A percentile compares a stretch with the other conserved stretches of the same genome.
Conservation (phyloP, 1,139 yeast genomes). For the Protomyces lactucae-debilis region DNA sequence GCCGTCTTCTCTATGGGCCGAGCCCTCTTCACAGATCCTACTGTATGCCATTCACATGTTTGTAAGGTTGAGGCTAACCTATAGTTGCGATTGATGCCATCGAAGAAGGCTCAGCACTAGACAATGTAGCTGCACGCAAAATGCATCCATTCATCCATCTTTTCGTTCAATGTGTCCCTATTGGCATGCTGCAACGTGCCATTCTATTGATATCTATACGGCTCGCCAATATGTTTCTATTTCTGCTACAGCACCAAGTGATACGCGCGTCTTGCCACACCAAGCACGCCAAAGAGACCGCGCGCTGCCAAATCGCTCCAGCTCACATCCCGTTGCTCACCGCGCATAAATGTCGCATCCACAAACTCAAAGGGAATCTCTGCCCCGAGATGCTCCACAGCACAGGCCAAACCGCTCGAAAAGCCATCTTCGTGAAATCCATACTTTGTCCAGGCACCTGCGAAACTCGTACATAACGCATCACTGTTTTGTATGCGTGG, state of each 20-base stretch:
- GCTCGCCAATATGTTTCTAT: background rate
- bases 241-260: background rate
- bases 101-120: slow-evolving; percentile 12
- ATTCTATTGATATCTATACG: too few relatives aligned
- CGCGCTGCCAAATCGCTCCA: slow-evolving; percentile 6
- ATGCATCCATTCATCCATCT: background rate
- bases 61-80: background rate
- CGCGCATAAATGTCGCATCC: slow-evolving; percentile 27
- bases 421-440: slow-evolving; percentile 27
- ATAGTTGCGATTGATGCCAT: slow-evolving; percentile 23
- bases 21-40: slow-evolving; percentile 20
- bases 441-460: slow-evolving; percentile 26
- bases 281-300: background rate
- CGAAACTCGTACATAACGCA: slow-evolving; percentile 5
- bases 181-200: background rate
- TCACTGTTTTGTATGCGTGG: slow-evolving; percentile 6
- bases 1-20: slow-evolving; percentile 26
- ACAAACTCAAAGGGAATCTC: slow-evolving; percentile 17
- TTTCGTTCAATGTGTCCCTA: background rate
- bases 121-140: background rate
- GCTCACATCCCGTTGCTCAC: slow-evolving; percentile 12
- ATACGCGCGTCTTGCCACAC: background rate
- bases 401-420: slow-evolving; percentile 18
- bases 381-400: slow-evolving; percentile 23
- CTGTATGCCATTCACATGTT: background rate